phyloP scores from a whole-genome alignment of 176 grass and related monocot genomes.

The Aegilops sharonensis region DNA sequence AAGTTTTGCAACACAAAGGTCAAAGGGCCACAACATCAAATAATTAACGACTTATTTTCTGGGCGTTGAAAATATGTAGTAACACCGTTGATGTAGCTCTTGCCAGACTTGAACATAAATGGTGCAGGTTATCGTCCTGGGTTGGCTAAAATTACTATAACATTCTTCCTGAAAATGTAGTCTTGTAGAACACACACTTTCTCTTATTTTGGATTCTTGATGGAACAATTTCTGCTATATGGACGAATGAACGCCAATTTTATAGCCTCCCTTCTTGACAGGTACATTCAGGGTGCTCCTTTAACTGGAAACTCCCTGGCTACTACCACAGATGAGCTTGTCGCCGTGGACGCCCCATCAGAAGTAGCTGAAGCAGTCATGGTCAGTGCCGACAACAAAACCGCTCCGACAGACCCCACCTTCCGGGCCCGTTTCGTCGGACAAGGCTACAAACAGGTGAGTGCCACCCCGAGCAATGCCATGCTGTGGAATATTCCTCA shows the following conservation, averaged over 20 bases:
- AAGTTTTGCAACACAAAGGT: not conserved
- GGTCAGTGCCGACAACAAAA: conserved; percentile 3
- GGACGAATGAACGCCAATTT: not conserved
- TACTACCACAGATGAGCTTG: conserved; percentile 35
- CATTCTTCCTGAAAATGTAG: not conserved
- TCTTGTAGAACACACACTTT: not conserved
- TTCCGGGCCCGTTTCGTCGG: conserved; percentile 67
- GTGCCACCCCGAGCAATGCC: not conserved
- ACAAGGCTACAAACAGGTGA: conserved; percentile 98
- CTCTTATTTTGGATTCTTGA: not conserved
- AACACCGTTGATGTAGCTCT: not conserved
- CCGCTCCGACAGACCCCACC: not conserved
- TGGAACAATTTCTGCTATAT: not conserved
- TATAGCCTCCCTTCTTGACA: not conserved
- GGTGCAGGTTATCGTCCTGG: not conserved
- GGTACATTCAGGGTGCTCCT: conserved; percentile 76
- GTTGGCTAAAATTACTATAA: not conserved
- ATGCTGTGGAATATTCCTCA: not conserved
- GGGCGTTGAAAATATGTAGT: not conserved
- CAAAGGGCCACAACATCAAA: not conserved
- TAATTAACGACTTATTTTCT: not conserved
- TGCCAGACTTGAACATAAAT: not conserved
- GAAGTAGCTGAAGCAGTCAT: conserved; percentile 39
- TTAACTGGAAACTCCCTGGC: conserved; percentile 39
- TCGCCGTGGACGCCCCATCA: conserved; percentile 25